phyloP scores from a whole-genome alignment of 805 yeast genomes.

The Spathaspora girioi region DNA sequence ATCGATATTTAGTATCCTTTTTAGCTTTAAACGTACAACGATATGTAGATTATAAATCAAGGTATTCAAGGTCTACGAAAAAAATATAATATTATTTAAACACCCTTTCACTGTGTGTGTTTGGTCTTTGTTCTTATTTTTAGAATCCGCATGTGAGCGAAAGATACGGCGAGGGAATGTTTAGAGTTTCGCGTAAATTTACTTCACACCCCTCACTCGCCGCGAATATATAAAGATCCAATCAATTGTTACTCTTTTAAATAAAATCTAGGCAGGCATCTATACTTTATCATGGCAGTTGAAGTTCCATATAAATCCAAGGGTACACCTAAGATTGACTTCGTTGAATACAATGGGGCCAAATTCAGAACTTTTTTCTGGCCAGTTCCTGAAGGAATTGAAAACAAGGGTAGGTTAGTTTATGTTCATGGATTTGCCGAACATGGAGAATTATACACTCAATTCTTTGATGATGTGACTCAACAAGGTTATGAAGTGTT shows the following conservation, averaged over 20 bases:
- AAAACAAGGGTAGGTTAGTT: conserved; percentile 50
- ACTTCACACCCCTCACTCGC: too few relatives aligned
- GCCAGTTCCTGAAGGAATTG: conserved; percentile 31
- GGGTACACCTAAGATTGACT: conserved; percentile 24
- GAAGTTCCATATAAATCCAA: conserved; percentile 33
- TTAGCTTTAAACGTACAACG: too few relatives aligned
- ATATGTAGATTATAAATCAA: too few relatives aligned
- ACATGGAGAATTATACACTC: conserved; percentile 44
- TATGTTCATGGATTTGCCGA: conserved; percentile 76
- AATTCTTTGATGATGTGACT: conserved; percentile 51
- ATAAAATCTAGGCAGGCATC: neutral
- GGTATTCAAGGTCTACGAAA: too few relatives aligned
- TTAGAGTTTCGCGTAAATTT: too few relatives aligned
- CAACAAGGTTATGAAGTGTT: conserved; percentile 59
- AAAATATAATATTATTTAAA: too few relatives aligned
- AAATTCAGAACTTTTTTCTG: conserved; percentile 39
- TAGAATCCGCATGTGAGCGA: neutral
- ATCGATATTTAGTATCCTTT: too few relatives aligned
- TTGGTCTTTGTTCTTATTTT: too few relatives aligned
- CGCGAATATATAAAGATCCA: neutral
- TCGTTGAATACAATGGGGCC: conserved; percentile 34
- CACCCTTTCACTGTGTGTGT: too few relatives aligned
- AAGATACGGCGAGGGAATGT: neutral
- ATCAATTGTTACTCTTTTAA: neutral
- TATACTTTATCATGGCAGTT: conserved; percentile 2